Conservation (phyloP, 768 basidiomycete genomes). For the Myochromella boudieri region DNA sequence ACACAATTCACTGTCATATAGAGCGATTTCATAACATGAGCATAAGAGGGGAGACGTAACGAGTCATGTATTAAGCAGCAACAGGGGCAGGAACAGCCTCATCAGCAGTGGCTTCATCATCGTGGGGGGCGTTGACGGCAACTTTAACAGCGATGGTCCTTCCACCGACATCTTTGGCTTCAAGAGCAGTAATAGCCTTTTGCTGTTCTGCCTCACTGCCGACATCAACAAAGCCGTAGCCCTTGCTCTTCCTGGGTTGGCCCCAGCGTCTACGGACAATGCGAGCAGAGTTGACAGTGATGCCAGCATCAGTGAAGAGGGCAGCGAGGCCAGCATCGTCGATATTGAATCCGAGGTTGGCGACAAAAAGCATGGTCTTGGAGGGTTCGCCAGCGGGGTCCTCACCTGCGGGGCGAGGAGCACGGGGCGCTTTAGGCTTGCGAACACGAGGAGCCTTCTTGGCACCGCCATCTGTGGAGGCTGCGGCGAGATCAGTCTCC, state of each 20-base stretch:
- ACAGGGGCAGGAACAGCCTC: conserved; percentile 27
- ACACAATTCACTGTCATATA: conserved; percentile 22
- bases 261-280: conserved; percentile 88
- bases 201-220: conserved; percentile 85
- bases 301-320: conserved; percentile 85
- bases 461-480: conserved; percentile 34
- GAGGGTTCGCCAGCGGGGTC: conserved; percentile 87
- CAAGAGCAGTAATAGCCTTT: conserved; percentile 84
- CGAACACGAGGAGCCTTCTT: conserved; percentile 55
- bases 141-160: conserved; percentile 91
- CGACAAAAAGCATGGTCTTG: conserved; percentile 90
- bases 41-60: conserved; percentile 22
- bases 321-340: conserved; percentile 79
- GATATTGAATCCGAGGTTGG: conserved; percentile 95
- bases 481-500: conserved; percentile 36
- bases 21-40: conserved; percentile 37
- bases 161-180: conserved; percentile 87
- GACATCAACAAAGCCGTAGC: conserved; percentile 98
- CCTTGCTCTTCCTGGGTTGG: conserved; percentile 85
- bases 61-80: conserved; percentile 24
- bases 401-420: conserved; percentile 72
- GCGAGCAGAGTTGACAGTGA: conserved; percentile 81
- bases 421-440: conserved; percentile 57
- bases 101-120: conserved; percentile 45
- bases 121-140: conserved; percentile 81